Base-by-base conservation (phyloP, 1,284 basidiomycete genomes). In the Tausonia pullulans region DNA sequence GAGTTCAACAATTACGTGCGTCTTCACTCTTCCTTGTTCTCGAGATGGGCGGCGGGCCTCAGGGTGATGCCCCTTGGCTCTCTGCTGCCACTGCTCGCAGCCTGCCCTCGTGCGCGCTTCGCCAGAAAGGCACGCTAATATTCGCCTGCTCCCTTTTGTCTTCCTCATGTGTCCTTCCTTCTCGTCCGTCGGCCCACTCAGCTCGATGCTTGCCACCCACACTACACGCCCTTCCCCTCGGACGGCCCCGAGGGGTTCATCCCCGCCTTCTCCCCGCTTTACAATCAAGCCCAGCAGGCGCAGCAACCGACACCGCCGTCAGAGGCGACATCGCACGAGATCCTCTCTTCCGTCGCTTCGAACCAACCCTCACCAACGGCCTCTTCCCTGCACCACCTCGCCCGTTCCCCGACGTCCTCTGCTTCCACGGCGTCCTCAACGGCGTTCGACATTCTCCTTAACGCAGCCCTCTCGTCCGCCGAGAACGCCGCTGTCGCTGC, bases 141-240 rank as follows among this genome's bases (percentile, higher is more conserved):
- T 11, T 13, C 27, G 9, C 5, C n/a, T 39, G 49, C 11, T 50
- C 39, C 39, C 5, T 4, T 41, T n/a, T 2, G 5, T 4, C 11
- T 5, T 50, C 8, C 27, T 16, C 16, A 11, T 43, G 14, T 43
- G 5, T 52, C 58, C 14, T 53, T 46, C 27, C 10, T 8, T 54
- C n/a, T 44, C 43, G 3, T 16, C 39, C 11, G 27, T 27, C 27
- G 27, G 27, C 27, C 27, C 27, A 27, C 27, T 27, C 6, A 61
- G 60, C 45, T 61, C 13, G 60, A 53, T 45, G 52, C 50, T 16
- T 61, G 53, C 40, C 60, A 61, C 39, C 52, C 60, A 5, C 40
- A 41, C 11, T 55, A 53, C 16, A 55, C 60, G 39, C 51, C 60
- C 7, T 61, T 61, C 44, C 41, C 52, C 5, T n/a, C 41, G 51